Evolutionary conservation across 495 filamentous ascomycete genomes (phyloP), one percentile per base, ranked within the genome.

Genomic region (Penicillium dipodomyicola): DNA sequence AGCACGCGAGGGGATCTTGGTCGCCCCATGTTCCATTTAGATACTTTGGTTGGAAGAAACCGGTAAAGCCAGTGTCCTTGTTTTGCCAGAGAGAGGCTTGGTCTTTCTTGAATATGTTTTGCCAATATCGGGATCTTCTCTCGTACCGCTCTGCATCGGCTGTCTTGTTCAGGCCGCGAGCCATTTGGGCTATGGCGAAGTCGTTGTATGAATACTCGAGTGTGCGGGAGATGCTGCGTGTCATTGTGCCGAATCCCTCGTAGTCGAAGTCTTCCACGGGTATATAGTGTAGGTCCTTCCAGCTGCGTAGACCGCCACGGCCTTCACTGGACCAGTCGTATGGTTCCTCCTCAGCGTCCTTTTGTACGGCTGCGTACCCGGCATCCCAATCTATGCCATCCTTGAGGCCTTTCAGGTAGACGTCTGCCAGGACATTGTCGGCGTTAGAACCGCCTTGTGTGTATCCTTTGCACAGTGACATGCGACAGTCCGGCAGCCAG

Each of bases 401-500:
- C 2, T 73, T 68, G 17, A 91, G 77, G 5, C 85, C 84, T 60
- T 92, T 91, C 30, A 91, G 77, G 56, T 84, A 91, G 39, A 87
- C 86, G 64, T 92, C 88, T 4, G 84, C 88, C 35, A 92, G 79
- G 4, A 92, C 79, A 50, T 87, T 88, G 62, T 92, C 88, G 1
- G 84, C 83, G 54, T 90, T 90, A 3, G 84, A 89, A 20, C 88
- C 88, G 3, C 88, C 90, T 73, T 92, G 88, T 8, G 82, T 84
- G 25, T 62, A 76, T 7, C 75, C 88, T 65, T 89, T 91, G 72
- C 80, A 90, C 53, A 89, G 83, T 17, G 82, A 86, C 59, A 84
- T 87, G 42, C 84, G 81, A 17, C 74, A 84, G 61, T 88, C 86
- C 3, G 86, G 85, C 17, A 87, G 71, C 72, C 80, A 90, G 6